These are phyloP conservation scores for Hypoxylon sp. DNA, from an alignment of 2,329 filamentous ascomycete species.

Conservation along the genomic window DNA sequence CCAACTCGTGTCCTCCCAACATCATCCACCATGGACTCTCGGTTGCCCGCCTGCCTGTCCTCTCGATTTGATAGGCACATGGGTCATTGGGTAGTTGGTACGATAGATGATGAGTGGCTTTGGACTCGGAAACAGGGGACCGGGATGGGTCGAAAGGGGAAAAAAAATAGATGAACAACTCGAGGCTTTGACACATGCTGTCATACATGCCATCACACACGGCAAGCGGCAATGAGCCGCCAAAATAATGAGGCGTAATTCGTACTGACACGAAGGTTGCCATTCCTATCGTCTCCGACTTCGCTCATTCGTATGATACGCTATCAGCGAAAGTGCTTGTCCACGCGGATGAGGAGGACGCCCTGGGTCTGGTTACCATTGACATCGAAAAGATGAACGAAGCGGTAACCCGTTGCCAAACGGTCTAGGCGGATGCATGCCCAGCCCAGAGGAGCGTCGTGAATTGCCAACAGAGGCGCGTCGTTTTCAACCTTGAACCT, in stretches of 20 bases:
- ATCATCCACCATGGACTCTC: constrained; percentile 25
- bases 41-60: constrained; percentile 28
- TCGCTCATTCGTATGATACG: constrained; percentile 24
- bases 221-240: constrained; percentile 22
- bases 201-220: constrained; percentile 20
- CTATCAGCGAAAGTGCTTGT: constrained; percentile 61
- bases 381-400: constrained; percentile 65
- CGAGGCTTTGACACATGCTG: constrained; percentile 30
- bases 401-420: constrained; percentile 68
- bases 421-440: constrained; percentile 73
- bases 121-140: constrained; percentile 23
- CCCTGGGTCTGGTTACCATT: constrained; percentile 62
- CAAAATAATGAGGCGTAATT: constrained; percentile 23
- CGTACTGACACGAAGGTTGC: constrained; percentile 20
- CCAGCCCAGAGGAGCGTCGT: constrained; percentile 65
- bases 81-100: constrained; percentile 9
- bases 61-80: constrained; percentile 21
- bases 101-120: constrained; percentile 23
- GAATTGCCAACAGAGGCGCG: constrained; percentile 53
- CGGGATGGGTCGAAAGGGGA: constrained; percentile 14
- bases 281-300: constrained; percentile 23
- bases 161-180: constrained; percentile 12
- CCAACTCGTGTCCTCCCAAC: constrained; percentile 29
- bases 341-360: constrained; percentile 67
- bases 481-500: constrained; percentile 71